Evolutionary conservation across 2,329 filamentous ascomycete species (phyloP), one percentile per base, ranked within the genome.

Genomic region (Corynespora cassiicola): DNA sequence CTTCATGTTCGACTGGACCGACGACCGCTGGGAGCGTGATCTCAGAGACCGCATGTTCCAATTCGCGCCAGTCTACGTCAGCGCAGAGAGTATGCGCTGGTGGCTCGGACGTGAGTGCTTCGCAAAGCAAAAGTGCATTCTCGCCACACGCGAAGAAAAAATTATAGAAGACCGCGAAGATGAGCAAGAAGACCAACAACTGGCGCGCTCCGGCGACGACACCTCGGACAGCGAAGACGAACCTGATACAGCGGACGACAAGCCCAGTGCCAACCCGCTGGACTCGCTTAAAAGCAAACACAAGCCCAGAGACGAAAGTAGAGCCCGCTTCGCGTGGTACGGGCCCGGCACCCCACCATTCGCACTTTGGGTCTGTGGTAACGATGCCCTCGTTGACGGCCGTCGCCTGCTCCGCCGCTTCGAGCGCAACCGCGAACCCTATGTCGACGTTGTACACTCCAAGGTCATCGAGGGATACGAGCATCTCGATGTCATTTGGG

Each of bases 401-500:
- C 71, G 77, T 12, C 82, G 84, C 36, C 75, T 96, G 7, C 73
- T 96, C 3, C 76, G 81, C 14, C 79, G 92, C 1, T 87, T 96
- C 49, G 79, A 87, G 55, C 79, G 80, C 26, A 87, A 87, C 0
- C 77, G 88, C 17, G 92, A 97, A 66, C 92, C 92, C 2, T 77
- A 89, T 58, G 89, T 95, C 7, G 75, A 79, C 24, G 72, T 96
- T 5, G 88, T 96, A 4, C 88, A 96, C 69, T 80, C 80, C 47
- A 95, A 89, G 62, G 75, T 95, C 15, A 87, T 96, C 27, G 83
- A 88, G 3, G 88, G 86, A 30, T 68, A 96, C 64, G 92, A 96
- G 71, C 92, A 97, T 69, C 77, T 97, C 4, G 92, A 96, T 69
- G 89, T 96, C 2, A 83, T 97, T 23, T 96, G 92, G 92, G 90